phyloP scores from a whole-genome alignment of 2,329 filamentous ascomycete species.

The Paraphaeosphaeria minitans region DNA sequence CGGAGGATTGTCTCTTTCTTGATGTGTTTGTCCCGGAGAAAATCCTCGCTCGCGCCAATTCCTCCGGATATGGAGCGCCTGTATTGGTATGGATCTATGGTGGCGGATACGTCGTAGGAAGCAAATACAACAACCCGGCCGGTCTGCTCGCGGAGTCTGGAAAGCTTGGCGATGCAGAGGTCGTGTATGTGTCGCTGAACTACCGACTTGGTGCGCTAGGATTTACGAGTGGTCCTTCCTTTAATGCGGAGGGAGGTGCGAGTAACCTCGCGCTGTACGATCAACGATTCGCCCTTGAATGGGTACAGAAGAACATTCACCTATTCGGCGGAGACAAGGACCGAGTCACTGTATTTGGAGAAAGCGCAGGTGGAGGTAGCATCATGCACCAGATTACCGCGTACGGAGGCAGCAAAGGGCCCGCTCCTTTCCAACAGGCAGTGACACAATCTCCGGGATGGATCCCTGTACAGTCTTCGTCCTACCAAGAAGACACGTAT shows the following conservation, averaged over 20 bases:
- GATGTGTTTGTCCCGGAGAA: slow-evolving; percentile 54
- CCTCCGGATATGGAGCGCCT: slow-evolving; percentile 44
- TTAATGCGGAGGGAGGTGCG: slow-evolving; percentile 40
- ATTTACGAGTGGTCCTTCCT: slow-evolving; percentile 41
- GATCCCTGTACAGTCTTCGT: slow-evolving; percentile 30
- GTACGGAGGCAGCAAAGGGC: slow-evolving; percentile 47
- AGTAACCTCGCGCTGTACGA: slow-evolving; percentile 45
- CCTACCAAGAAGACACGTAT: slow-evolving; percentile 39
- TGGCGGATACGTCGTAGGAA: slow-evolving; percentile 52
- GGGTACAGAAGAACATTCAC: slow-evolving; percentile 48
- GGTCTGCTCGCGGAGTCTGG: slow-evolving; percentile 52
- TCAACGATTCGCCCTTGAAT: slow-evolving; percentile 48
- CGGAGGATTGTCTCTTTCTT: slow-evolving; percentile 57
- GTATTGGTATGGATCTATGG: slow-evolving; percentile 60
- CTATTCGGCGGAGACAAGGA: slow-evolving; percentile 47
- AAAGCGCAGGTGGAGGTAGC: slow-evolving; percentile 45
- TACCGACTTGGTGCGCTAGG: slow-evolving; percentile 53
- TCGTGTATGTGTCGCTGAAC: slow-evolving; percentile 53
- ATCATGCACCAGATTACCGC: slow-evolving; percentile 51
- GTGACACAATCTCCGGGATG: slow-evolving; percentile 50
- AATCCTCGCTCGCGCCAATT: slow-evolving; percentile 41
- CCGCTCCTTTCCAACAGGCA: slow-evolving; percentile 45
- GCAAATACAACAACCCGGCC: slow-evolving; percentile 50
- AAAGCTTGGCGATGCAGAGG: slow-evolving; percentile 45
- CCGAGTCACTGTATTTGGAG: slow-evolving; percentile 46